Conservation (phyloP, 192 early-diverging fungal species). For the Coemansia sp. region DNA sequence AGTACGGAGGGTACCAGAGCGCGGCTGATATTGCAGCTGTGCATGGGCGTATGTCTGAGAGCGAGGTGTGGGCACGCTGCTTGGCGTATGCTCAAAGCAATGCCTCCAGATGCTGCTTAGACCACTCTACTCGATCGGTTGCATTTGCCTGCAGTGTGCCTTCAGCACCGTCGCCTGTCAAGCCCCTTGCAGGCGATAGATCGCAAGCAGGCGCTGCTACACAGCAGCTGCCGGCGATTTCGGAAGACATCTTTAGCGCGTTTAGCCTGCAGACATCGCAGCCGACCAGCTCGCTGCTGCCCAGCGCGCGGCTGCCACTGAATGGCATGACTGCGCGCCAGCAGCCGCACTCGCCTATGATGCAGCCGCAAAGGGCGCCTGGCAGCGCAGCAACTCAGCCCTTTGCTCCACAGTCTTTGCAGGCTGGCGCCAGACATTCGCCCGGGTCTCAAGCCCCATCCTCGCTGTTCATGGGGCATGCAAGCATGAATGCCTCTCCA, state of each 20-base stretch:
- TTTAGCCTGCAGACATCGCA: conserved; percentile 20
- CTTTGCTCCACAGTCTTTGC: conserved; percentile 16
- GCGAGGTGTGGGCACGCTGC: conserved; percentile 32
- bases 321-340: conserved; percentile 2
- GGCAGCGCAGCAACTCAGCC: conserved; percentile 7
- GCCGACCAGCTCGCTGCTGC: conserved; percentile 7
- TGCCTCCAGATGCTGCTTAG: conserved; percentile 14
- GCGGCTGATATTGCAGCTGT: conserved; percentile 36
- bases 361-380: conserved; percentile 19
- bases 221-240: conserved; percentile 19
- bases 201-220: conserved; percentile 4
- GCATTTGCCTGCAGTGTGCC: conserved; percentile 21
- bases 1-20: conserved; percentile 29
- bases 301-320: conserved; percentile 5
- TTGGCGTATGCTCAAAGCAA: conserved; percentile 14
- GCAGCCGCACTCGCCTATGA: conserved; percentile 26
- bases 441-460: conserved; percentile 9
- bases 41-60: conserved; percentile 27
- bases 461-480: conserved; percentile 20
- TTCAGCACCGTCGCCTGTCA: conserved; percentile 1
- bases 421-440: not conserved
- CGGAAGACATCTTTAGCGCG: conserved; percentile 32
- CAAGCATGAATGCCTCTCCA: conserved; percentile 10
- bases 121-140: conserved; percentile 24
- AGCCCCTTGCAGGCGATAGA: not conserved